Evolutionary conservation across 768 basidiomycete species (phyloP), one percentile per base, ranked within the genome.

Genomic region (Phlegmacium glaucopus): DNA sequence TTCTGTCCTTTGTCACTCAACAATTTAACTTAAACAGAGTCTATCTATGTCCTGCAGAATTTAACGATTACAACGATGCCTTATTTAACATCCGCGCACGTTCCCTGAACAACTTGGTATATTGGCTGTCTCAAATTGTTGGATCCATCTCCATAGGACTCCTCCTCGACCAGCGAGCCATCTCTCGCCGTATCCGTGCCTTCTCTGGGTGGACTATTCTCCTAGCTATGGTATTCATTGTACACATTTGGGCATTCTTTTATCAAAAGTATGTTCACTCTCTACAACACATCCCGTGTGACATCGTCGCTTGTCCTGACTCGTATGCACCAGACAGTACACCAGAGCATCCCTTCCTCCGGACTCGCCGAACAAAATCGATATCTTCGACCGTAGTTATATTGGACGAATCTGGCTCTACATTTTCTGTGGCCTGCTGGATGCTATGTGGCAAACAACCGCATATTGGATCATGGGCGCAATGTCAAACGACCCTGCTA

Each of bases 381-480:
- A 89, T 61, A 78, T 87, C 42, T 65, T 61, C 44, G 79, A 83
- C 53, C 51, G 63, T 1, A 66, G 64, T 1, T 92, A 87, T 58
- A 64, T 74, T 9, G 77, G 72, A 37, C 74, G 74, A 42, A 68
- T 83, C 6, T 75, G 75, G 66, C 64, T 91, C 5, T 90, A 83
- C 64, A 78, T 87, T 52, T 78, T 83, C 65, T 87, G 80, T 51
- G 86, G 88, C 22, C 59, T 91, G 9, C 72, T 90, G 49, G 90
- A 92, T 52, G 74, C 89, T 1, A 84, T 88, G 79, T 92, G 89
- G 87, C 90, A 92, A 62, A 90, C 86, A 1, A 80, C 81, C 0
- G 80, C 83, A 5, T 89, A 90, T 62, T 89, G 87, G 86, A 70
- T 87, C 55, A 84, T 89, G 78, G 89, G 89, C 34, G 84, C 86